A percentile compares a stretch with the other conserved stretches of the same genome.
phyloP scores from a whole-genome alignment of 164 flowering plant genomes.

The Stephania cephalantha region DNA sequence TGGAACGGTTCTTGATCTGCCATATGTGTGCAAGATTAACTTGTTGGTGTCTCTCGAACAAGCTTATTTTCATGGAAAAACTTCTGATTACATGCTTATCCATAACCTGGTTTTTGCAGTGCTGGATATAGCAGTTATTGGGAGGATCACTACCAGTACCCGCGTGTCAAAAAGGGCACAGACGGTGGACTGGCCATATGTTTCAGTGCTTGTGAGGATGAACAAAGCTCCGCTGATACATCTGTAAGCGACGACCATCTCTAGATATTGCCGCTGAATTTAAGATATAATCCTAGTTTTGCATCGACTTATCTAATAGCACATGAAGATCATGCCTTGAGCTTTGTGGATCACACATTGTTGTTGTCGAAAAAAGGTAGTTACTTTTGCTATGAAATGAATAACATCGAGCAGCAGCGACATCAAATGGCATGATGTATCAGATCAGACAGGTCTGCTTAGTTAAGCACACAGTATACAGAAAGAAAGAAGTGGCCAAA shows the following conservation, averaged over 20 bases:
- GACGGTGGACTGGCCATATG: conserved; percentile 70
- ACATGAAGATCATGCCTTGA: background rate
- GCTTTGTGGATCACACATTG: background rate
- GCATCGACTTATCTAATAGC: background rate
- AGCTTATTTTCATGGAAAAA: background rate
- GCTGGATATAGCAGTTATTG: conserved; percentile 45
- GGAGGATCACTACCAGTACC: conserved; percentile 72
- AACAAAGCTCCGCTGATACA: conserved; percentile 78
- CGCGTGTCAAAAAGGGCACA: conserved; percentile 65
- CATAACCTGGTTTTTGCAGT: conserved; percentile 23
- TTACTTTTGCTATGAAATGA: no score
- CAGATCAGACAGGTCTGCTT: background rate
- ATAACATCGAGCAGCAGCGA: background rate
- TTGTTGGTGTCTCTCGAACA: conserved; percentile 25
- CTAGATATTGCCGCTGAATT: background rate
- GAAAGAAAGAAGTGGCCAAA: no score
- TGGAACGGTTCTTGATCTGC: conserved; percentile 64
- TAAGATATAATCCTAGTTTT: background rate
- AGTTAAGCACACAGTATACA: background rate
- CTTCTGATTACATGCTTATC: background rate
- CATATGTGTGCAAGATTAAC: conserved; percentile 60
- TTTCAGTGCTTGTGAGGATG: conserved; percentile 76
- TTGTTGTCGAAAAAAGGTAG: background rate
- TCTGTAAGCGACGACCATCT: conserved; percentile 39
- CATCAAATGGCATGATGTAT: background rate